A percentile compares a stretch with the other conserved stretches of the same genome.
phyloP scores from a whole-genome alignment of 2,329 filamentous ascomycete genomes.

The Xylaria sp. region DNA sequence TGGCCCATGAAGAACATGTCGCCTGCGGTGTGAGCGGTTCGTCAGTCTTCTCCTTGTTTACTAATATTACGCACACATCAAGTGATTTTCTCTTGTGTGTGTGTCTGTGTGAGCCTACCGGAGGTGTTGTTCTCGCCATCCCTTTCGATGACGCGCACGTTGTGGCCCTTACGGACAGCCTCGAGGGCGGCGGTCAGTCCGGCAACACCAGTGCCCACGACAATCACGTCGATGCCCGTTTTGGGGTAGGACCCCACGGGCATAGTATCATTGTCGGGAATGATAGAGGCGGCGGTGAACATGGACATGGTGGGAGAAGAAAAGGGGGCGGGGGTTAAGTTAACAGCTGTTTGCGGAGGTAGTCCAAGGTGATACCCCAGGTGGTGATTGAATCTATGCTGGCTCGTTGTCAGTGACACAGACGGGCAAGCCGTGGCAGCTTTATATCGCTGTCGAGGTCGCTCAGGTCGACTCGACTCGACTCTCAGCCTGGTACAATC shows the following conservation, averaged over 20 bases:
- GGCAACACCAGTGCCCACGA: background rate
- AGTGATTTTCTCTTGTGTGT: too few relatives aligned
- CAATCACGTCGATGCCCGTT: background rate
- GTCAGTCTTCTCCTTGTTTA: too few relatives aligned
- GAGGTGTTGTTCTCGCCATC: background rate
- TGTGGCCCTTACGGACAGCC: background rate
- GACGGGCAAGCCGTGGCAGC: background rate
- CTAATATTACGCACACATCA: too few relatives aligned
- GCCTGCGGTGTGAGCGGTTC: background rate
- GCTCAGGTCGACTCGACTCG: background rate
- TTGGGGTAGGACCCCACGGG: background rate
- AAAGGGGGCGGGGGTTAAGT: too few relatives aligned
- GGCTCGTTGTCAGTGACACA: too few relatives aligned
- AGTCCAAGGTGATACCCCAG: background rate
- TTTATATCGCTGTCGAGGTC: background rate
- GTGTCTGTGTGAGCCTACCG: too few relatives aligned
- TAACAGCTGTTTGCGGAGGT: background rate
- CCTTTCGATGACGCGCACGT: background rate
- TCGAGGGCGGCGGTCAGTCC: background rate
- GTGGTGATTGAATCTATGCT: too few relatives aligned
- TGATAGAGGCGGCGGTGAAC: background rate
- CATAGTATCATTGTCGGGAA: background rate
- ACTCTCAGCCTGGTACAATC: background rate
- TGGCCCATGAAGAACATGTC: constrained; percentile 9
- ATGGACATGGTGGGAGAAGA: too few relatives aligned